Evolutionary conservation across 768 basidiomycete genomes (phyloP).

Genomic region (Rhizopogon roseolus): DNA sequence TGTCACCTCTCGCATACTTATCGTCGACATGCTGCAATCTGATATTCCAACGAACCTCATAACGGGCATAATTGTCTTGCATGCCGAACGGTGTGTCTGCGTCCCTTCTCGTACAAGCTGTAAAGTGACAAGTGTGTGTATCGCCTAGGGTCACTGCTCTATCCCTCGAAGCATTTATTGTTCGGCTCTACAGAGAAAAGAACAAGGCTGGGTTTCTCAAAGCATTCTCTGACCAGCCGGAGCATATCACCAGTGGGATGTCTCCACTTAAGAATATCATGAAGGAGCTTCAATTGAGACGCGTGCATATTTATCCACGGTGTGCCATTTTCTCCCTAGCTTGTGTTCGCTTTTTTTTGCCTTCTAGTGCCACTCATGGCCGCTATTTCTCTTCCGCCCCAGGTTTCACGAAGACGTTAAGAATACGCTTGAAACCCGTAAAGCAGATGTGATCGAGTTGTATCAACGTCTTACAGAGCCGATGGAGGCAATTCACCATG

Average conservation of each 20-base stretch:
- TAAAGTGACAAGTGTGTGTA: neutral
- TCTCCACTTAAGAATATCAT: slow-evolving; percentile 90
- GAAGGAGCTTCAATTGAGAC: slow-evolving; percentile 86
- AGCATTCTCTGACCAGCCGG: slow-evolving; percentile 96
- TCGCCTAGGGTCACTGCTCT: slow-evolving; percentile 72
- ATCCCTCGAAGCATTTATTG: slow-evolving; percentile 88
- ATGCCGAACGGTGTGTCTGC: slow-evolving; percentile 74
- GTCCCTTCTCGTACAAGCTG: neutral
- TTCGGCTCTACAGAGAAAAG: slow-evolving; percentile 84
- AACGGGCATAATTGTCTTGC: slow-evolving; percentile 85
- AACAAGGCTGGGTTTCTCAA: slow-evolving; percentile 92
- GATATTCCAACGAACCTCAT: slow-evolving; percentile 84
- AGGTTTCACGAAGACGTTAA: slow-evolving; percentile 93
- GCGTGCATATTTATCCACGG: slow-evolving; percentile 93
- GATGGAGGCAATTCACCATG: slow-evolving; percentile 91
- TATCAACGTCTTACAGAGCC: slow-evolving; percentile 78
- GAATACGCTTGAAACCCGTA: slow-evolving; percentile 71
- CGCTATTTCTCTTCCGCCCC: neutral
- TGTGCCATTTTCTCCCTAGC: slow-evolving; percentile 23
- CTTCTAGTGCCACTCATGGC: neutral
- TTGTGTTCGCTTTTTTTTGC: neutral
- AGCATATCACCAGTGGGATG: slow-evolving; percentile 88
- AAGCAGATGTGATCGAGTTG: slow-evolving; percentile 90
- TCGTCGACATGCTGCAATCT: slow-evolving; percentile 89
- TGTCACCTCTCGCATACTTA: slow-evolving; percentile 89